Evolutionary conservation across 768 basidiomycete genomes (phyloP).

Genomic region (Suillus ampliporus): DNA sequence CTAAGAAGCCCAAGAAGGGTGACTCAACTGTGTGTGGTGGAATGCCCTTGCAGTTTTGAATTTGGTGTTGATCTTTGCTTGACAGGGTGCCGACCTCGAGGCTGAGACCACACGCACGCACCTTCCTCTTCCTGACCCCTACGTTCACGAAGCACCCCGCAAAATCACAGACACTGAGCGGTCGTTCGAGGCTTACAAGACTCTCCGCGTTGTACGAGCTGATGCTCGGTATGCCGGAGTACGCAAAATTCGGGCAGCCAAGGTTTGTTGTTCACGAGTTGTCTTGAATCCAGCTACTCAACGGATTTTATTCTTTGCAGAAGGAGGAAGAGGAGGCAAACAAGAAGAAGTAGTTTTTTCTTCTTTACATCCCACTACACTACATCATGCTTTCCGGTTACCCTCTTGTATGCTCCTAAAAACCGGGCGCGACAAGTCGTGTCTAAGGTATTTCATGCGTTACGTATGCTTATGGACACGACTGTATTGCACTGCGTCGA

Average conservation of each 20-base stretch:
- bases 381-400: conserved; percentile 28
- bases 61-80: conserved; percentile 16
- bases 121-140: conserved; percentile 70
- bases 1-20: conserved; percentile 93
- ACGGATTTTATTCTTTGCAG: conserved; percentile 42
- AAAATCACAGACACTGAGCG: conserved; percentile 92
- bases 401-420: conserved; percentile 42
- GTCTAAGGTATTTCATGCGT: conserved; percentile 38
- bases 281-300: conserved; percentile 19
- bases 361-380: conserved; percentile 24
- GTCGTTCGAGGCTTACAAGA: conserved; percentile 85
- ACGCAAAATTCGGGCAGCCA: conserved; percentile 85
- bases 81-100: conserved; percentile 81
- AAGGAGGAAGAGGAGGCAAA: conserved; percentile 91
- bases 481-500: conserved; percentile 16
- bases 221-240: conserved; percentile 83
- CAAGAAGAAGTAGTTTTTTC: conserved; percentile 78
- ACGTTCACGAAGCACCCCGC: conserved; percentile 83
- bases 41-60: conserved; percentile 9
- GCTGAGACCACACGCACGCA: conserved; percentile 73
- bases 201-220: conserved; percentile 86
- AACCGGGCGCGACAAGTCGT: conserved; percentile 32
- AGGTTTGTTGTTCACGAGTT: conserved; percentile 58
- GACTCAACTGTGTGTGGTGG: conserved; percentile 78
- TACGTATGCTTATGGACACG: conserved; percentile 36